Evolutionary conservation across 805 yeast species (phyloP), one percentile per base, ranked within the genome.

Genomic region (Blastobotrys mokoenaii): DNA sequence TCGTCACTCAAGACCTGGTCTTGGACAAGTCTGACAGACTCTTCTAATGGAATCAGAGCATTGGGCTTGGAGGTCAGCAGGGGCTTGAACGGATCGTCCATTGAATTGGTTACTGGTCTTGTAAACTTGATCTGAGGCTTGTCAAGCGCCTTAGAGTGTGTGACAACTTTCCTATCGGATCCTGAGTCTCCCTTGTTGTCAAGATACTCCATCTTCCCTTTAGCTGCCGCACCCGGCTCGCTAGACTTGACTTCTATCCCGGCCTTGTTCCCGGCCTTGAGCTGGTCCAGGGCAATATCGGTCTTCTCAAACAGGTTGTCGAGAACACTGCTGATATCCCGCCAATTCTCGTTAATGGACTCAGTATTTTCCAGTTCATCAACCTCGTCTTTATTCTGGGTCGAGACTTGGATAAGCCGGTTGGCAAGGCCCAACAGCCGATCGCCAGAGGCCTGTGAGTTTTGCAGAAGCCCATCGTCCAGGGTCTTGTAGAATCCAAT

Each of bases 291-390:
- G 1, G 81, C 74, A 40, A 78, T 70, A 57, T 88, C 96, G 1
- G 85, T 70, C 50, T 76, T 82, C 59, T 90, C 98, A 50, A 85
- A 77, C 31, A 85, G 62, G 15, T 69, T 64, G 54, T 90, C 97
- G 43, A 89, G 60, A 0, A 77, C 61, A 50, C 79, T 74, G 32
- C 82, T 71, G 1, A 89, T 63, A 17, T 68, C 65, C 40, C 74
- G 73, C 95, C 95, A 84, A 25, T 71, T 66, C 8, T 67, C 70
- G 3, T 64, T 60, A 1, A 80, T 53, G 7, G 69, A 66, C 1
- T 72, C 78, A 18, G 68, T 67, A 1, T 74, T 76, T 11, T 42
- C 46, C n/a, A 61, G 53, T 20, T 58, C 65, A 5, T 42, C 51
- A 3, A 46, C 50, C n/a, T 67, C 53, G 14, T 54, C 62, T 5